Conservation (phyloP, 1,139 yeast genomes). For the Candida neerlandica region DNA sequence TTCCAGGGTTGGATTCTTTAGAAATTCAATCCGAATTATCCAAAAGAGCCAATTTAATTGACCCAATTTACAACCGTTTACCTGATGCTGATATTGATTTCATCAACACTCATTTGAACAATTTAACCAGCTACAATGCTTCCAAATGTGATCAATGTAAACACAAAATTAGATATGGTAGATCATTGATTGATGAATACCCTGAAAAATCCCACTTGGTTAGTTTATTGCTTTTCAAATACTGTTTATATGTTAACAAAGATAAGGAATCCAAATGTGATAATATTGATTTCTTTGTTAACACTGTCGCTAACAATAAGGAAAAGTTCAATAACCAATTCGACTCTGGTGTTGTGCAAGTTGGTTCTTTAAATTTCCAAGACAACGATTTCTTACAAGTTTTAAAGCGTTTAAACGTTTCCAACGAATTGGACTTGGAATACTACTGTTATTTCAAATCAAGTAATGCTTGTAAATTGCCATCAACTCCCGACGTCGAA, state of each 20-base stretch:
- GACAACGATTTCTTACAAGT: conserved; percentile 46
- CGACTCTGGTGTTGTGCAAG: conserved; percentile 27
- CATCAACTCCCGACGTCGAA: conserved; percentile 31
- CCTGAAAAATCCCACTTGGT: conserved; percentile 42
- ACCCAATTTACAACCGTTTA: conserved; percentile 28
- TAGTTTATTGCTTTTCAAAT: conserved; percentile 37
- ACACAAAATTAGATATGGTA: conserved; percentile 35
- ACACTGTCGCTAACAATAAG: conserved; percentile 31
- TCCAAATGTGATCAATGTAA: conserved; percentile 41
- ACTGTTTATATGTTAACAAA: conserved; percentile 35
- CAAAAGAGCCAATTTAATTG: conserved; percentile 25
- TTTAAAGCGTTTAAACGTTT: conserved; percentile 36
- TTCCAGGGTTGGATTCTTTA: conserved; percentile 22
- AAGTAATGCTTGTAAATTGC: conserved; percentile 28
- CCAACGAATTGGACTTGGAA: conserved; percentile 39
- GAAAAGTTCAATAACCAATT: conserved; percentile 21
- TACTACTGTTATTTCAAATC: conserved; percentile 36
- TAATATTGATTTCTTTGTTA: conserved; percentile 40
- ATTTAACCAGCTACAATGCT: conserved; percentile 32
- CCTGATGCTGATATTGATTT: conserved; percentile 32
- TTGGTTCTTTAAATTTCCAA: conserved; percentile 31
- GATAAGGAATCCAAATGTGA: conserved; percentile 37
- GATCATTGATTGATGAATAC: conserved; percentile 26
- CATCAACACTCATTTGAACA: conserved; percentile 28
- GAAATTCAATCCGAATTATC: conserved; percentile 23